These are phyloP conservation scores for Canavalia ensiformis DNA, from an alignment of 306 rosid species.

Conservation along the genomic window DNA sequence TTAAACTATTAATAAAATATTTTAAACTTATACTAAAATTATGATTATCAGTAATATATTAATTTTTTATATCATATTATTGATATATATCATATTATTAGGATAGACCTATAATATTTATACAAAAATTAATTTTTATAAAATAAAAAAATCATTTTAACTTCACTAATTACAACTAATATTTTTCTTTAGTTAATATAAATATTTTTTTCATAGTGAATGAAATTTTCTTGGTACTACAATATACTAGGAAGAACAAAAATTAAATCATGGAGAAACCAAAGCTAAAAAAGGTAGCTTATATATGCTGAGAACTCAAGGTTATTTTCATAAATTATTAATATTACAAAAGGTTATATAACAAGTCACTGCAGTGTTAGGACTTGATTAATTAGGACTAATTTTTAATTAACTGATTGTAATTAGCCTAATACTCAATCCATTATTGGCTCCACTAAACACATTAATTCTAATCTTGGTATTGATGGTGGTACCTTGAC, in stretches of 20 bases:
- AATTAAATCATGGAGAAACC: background rate
- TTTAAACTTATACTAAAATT: too few species aligned
- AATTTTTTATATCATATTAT: too few species aligned
- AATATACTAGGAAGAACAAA: background rate
- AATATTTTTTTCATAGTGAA: too few species aligned
- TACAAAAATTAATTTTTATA: too few species aligned
- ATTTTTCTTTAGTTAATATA: too few species aligned
- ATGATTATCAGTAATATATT: too few species aligned
- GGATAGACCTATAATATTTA: too few species aligned
- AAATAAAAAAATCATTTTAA: too few species aligned
- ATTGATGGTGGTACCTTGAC: conserved; percentile 44
- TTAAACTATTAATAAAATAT: too few species aligned
- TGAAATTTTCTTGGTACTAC: too few species aligned
- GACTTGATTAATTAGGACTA: conserved; percentile 6
- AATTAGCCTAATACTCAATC: conserved; percentile 39
- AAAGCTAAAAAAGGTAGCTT: background rate
- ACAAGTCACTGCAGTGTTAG: conserved; percentile 19
- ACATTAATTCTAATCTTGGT: conserved; percentile 48
- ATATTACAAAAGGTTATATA: background rate
- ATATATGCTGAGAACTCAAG: background rate
- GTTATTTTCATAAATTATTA: background rate
- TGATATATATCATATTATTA: too few species aligned
- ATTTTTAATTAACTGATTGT: background rate
- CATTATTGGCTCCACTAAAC: conserved; percentile 45
- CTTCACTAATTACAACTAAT: too few species aligned